Evolutionary conservation across 2,329 filamentous ascomycete species (phyloP).

Genomic region (Aureobasidium melanogenum): DNA sequence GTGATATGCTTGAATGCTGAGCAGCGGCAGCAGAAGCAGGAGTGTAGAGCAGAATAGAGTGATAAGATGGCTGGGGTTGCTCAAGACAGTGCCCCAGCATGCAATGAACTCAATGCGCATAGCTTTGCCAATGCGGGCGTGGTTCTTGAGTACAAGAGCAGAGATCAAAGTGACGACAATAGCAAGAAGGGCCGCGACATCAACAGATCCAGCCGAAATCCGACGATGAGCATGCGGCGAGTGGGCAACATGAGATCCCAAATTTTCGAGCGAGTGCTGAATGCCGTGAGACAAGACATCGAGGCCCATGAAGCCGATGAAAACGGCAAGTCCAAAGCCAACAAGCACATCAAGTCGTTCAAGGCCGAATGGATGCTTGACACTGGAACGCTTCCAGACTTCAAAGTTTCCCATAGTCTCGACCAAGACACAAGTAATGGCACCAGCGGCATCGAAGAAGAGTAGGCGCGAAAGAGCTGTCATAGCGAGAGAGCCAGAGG

Average conservation of each 20-base stretch:
- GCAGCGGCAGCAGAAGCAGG: conserved; percentile 70
- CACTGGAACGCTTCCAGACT: conserved; percentile 87
- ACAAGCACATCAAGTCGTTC: conserved; percentile 89
- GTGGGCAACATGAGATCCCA: conserved; percentile 64
- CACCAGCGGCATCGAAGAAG: conserved; percentile 90
- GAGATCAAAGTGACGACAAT: conserved; percentile 77
- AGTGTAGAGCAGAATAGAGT: conserved; percentile 79
- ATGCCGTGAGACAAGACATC: conserved; percentile 90
- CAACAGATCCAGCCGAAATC: conserved; percentile 66
- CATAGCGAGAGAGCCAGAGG: conserved; percentile 78
- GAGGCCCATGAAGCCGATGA: conserved; percentile 93
- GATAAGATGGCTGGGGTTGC: conserved; percentile 90
- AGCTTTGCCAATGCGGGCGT: conserved; percentile 81
- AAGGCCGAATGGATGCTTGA: conserved; percentile 80
- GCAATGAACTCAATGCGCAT: conserved; percentile 81
- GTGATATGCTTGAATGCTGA: conserved; percentile 70
- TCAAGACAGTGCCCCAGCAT: conserved; percentile 74
- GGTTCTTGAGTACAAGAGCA: conserved; percentile 80
- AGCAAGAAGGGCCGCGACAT: conserved; percentile 71
- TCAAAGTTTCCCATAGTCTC: conserved; percentile 96
- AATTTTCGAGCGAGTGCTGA: conserved; percentile 78
- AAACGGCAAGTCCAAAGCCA: conserved; percentile 91
- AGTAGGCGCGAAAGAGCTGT: conserved; percentile 88
- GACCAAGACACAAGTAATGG: conserved; percentile 81
- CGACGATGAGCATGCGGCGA: conserved; percentile 44